These are phyloP conservation scores for Plasmodium inui DNA, from an alignment of 169 alveolate species.

Conservation along the genomic window DNA sequence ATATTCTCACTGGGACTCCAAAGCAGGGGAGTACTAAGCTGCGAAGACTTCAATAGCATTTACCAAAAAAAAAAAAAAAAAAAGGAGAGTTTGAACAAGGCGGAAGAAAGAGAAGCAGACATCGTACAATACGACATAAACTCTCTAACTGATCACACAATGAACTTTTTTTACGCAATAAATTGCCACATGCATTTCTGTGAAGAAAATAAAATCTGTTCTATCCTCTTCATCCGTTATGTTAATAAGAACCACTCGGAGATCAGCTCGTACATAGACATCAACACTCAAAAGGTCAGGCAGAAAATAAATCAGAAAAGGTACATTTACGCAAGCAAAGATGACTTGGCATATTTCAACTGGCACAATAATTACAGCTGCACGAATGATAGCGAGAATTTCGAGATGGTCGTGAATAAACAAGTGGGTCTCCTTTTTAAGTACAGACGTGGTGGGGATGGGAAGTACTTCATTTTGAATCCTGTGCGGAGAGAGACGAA, in stretches of 20 bases:
- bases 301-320: conserved; percentile 52
- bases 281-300: conserved; percentile 17
- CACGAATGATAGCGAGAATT: conserved; percentile 57
- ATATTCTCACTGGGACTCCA: conserved; percentile 57
- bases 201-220: conserved; percentile 32
- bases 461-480: conserved; percentile 36
- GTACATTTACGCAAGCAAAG: conserved; percentile 58
- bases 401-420: conserved; percentile 44
- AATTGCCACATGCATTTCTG: conserved; percentile 66
- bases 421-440: conserved; percentile 59
- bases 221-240: conserved; percentile 67
- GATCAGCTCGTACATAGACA: conserved; percentile 65
- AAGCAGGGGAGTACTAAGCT: conserved; percentile 61
- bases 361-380: conserved; percentile 69
- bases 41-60: conserved; percentile 60
- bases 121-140: conserved; percentile 24
- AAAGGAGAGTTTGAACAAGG: conserved; percentile 16
- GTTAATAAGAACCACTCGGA: conserved; percentile 43
- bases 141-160: conserved; percentile 20
- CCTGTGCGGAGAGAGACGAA: conserved; percentile 5
- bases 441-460: conserved; percentile 10
- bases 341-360: conserved; percentile 51
- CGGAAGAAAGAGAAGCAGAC: conserved; percentile 24
- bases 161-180: conserved; percentile 34
- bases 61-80: conserved; percentile 14